Conservation (phyloP, 1,284 basidiomycete genomes). For the Pholiota adiposa region DNA sequence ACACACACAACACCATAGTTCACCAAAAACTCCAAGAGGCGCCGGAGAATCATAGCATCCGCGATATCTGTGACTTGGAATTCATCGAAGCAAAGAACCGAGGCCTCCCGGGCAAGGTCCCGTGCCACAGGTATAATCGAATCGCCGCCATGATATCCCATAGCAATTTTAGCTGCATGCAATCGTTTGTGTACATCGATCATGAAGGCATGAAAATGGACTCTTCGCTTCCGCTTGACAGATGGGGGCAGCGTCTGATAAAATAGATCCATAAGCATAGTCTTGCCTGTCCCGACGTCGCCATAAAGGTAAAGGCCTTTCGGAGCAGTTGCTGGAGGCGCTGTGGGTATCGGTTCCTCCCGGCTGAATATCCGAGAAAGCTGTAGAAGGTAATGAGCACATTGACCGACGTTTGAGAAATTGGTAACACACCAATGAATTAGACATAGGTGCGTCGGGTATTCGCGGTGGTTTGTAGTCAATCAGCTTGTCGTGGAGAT, state of each 20-base stretch:
- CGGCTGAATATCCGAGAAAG: constrained; percentile 69
- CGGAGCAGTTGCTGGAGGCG: constrained; percentile 62
- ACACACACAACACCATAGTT: constrained; percentile 92
- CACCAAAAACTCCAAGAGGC: constrained; percentile 85
- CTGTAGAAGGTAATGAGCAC: constrained; percentile 38
- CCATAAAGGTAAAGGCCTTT: constrained; percentile 97
- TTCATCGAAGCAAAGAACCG: constrained; percentile 96
- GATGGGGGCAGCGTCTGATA: constrained; percentile 85
- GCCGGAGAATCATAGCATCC: constrained; percentile 96
- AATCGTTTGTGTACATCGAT: constrained; percentile 96
- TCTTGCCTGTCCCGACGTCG: constrained; percentile 96
- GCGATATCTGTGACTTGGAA: constrained; percentile 99
- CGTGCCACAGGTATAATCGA: constrained; percentile 89
- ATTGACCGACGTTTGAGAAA: constrained; percentile 14
- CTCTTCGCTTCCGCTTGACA: constrained; percentile 79
- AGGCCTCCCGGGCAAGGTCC: constrained; percentile 85
- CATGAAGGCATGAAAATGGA: constrained; percentile 99
- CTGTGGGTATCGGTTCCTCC: constrained; percentile 41
- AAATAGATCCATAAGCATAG: constrained; percentile 99
- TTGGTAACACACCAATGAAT: constrained; percentile 46
- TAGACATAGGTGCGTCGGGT: constrained; percentile 43
- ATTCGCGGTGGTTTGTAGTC: constrained; percentile 75
- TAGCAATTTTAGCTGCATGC: constrained; percentile 75
- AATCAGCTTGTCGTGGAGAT: constrained; percentile 76
- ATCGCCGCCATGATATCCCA: constrained; percentile 77